Base-by-base conservation (phyloP, 1,284 basidiomycete genomes). In the Tilletiopsis washingtonensis region DNA sequence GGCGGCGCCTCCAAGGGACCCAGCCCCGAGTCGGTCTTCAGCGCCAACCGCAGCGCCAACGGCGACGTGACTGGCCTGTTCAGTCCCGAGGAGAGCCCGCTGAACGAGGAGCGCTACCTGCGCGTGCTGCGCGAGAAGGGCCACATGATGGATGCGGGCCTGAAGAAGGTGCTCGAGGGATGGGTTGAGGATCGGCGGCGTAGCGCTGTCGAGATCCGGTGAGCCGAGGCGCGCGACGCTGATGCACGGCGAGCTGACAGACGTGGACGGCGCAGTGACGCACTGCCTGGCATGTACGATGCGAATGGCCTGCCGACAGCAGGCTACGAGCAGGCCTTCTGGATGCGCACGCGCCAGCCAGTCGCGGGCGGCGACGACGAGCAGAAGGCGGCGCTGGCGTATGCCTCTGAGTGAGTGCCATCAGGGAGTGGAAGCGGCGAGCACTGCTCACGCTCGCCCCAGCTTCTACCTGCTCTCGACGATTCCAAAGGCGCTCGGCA, bases 361-460 rank as follows among this genome's bases (percentile, higher is more conserved):
- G 57, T 65, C 47, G 36, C 15, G 11, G 64, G 61, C 3, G 56
- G 61, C 0, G 40, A 49, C 11, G 67, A 67, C 26, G 58, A 54
- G n/a, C 64, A 71, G 34, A 69, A 69, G 32, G 62, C 66, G 3
- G 68, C 64, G 2, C 52, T 73, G 4, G 67, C 64, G 4, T 69
- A 69, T 40, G 59, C 59, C 0, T 57, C 52, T 40, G 67, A 69
- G 47, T 54, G 34, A 45, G 48, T 51, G n/a, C n/a, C n/a, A n/a
- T n/a, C n/a, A n/a, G n/a, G n/a, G n/a, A n/a, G n/a, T n/a, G n/a
- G n/a, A n/a, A n/a, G n/a, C n/a, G n/a, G n/a, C n/a, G n/a, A n/a
- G n/a, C n/a, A 17, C 26, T 47, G 56, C 38, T 50, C n/a, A n/a
- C n/a, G n/a, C n/a, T n/a, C n/a, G n/a, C n/a, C n/a, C n/a, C n/a